Evolutionary conservation across 345 rosid species (phyloP).

Genomic region (Lepidium didymum): DNA sequence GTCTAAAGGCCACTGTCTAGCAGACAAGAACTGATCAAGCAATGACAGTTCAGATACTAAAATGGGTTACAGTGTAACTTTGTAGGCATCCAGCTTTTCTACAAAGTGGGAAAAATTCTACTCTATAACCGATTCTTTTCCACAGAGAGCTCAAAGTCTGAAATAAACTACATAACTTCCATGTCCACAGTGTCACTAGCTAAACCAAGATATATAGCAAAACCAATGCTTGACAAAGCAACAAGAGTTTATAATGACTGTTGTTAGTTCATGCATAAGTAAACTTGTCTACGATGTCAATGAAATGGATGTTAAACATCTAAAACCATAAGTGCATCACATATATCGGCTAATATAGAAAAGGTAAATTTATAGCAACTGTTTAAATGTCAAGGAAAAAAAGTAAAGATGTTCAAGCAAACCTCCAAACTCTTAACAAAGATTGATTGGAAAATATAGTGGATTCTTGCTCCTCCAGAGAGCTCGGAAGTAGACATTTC

Average conservation of each 20-base stretch:
- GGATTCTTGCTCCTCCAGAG: constrained; percentile 67
- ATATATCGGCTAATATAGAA: background rate
- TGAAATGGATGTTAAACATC: background rate
- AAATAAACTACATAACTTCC: background rate
- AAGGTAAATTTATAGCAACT: background rate
- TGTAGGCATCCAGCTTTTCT: background rate
- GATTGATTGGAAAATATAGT: constrained; percentile 56
- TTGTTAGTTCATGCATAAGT: background rate
- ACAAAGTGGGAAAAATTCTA: background rate
- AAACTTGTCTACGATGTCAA: background rate
- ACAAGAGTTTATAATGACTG: background rate
- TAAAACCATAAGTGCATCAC: background rate
- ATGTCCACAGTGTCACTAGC: background rate
- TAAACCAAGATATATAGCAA: background rate
- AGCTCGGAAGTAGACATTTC: constrained; percentile 59
- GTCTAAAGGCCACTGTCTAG: background rate
- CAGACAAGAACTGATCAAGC: background rate
- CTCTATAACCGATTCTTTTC: background rate
- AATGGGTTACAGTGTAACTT: background rate
- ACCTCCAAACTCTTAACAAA: constrained; percentile 73
- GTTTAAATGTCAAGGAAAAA: background rate
- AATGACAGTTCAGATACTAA: background rate
- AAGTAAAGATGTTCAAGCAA: background rate
- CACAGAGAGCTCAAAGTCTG: background rate
- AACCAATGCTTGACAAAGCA: background rate